Evolutionary conservation across 768 basidiomycete genomes (phyloP).

Genomic region (Steccherinum ochraceum): DNA sequence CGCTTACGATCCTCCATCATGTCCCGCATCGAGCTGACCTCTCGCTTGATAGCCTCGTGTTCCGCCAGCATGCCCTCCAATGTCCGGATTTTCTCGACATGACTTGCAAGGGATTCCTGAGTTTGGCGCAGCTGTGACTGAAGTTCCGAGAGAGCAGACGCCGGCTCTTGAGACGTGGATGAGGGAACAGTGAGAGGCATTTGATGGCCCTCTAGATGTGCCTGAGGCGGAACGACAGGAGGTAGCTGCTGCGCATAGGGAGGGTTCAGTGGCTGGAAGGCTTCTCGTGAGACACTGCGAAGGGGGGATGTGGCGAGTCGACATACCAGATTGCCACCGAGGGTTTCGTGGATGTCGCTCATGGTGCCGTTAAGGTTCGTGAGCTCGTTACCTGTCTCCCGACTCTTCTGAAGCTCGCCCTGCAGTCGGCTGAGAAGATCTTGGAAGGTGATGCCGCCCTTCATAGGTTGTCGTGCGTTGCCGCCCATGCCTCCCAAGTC

Average conservation of each 20-base stretch:
- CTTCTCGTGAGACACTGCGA: not conserved
- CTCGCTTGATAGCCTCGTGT: conserved; percentile 77
- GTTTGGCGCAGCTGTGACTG: conserved; percentile 84
- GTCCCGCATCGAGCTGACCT: conserved; percentile 67
- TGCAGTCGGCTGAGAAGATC: conserved; percentile 86
- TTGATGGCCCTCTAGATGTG: conserved; percentile 4
- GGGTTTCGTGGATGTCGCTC: conserved; percentile 86
- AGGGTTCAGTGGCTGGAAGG: conserved; percentile 49
- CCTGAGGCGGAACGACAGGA: conserved; percentile 39
- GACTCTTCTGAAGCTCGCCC: conserved; percentile 90
- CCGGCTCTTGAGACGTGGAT: conserved; percentile 16
- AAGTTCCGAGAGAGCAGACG: conserved; percentile 50
- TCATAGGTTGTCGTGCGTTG: conserved; percentile 65
- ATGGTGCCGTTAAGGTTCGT: conserved; percentile 71
- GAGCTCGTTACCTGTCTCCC: conserved; percentile 87
- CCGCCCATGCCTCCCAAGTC: conserved; percentile 77
- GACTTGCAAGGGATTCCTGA: conserved; percentile 65
- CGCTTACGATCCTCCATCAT: conserved; percentile 62
- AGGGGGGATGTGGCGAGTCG: not conserved
- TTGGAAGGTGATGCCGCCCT: conserved; percentile 87
- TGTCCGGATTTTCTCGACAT: conserved; percentile 78
- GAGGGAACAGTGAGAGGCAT: conserved; percentile 16
- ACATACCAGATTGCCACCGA: conserved; percentile 77
- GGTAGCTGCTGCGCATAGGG: conserved; percentile 63
- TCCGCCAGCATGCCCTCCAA: conserved; percentile 79